A percentile compares a stretch with the other conserved stretches of the same genome.
Evolutionary conservation across 768 basidiomycete species (phyloP).

Genomic region (Exidia glandulosa): DNA sequence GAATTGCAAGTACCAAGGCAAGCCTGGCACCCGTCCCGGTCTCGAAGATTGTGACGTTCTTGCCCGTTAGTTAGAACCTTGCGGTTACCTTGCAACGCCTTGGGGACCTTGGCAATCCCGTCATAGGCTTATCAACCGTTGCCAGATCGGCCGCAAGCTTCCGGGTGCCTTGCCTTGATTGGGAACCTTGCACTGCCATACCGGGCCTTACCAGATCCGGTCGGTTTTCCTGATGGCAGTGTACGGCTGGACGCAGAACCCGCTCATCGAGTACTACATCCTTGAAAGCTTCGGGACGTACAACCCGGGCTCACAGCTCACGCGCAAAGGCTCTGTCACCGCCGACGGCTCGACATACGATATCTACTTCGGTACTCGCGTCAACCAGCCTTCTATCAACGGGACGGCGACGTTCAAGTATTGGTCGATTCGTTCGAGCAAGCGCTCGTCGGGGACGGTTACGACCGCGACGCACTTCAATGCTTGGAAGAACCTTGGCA

Average conservation of each 20-base stretch:
- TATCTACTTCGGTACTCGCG: conserved; percentile 8
- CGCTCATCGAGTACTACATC: neutral
- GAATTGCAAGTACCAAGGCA: too few species aligned
- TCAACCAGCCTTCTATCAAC: conserved; percentile 6
- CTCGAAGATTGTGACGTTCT: too few species aligned
- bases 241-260: conserved; percentile 1
- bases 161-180: too few species aligned
- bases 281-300: neutral
- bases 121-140: too few species aligned
- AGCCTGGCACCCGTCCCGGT: too few species aligned
- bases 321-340: neutral
- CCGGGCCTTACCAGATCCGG: too few species aligned
- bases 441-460: conserved; percentile 17
- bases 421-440: neutral
- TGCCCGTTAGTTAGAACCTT: too few species aligned
- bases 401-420: conserved; percentile 6
- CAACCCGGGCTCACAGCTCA: neutral
- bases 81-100: too few species aligned
- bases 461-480: conserved; percentile 10
- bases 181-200: too few species aligned
- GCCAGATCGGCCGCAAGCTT: too few species aligned
- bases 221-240: too few species aligned
- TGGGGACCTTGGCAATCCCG: too few species aligned
- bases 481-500: neutral
- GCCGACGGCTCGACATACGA: neutral